A percentile compares a stretch with the other conserved stretches of the same genome.
phyloP scores from a whole-genome alignment of 2,329 filamentous ascomycete genomes.

The Penicillium psychrosexuale region DNA sequence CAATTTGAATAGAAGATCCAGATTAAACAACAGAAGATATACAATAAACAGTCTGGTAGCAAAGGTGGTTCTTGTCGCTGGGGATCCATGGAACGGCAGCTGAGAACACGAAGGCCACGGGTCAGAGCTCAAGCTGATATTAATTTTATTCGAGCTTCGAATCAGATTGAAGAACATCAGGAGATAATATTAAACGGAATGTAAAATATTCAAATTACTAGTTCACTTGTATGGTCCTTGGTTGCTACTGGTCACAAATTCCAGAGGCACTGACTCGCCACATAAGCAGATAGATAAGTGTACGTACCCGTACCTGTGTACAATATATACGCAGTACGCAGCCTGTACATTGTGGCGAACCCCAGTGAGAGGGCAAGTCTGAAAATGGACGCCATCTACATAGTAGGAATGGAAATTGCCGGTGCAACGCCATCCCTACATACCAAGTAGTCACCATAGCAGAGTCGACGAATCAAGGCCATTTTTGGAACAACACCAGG shows the following conservation, averaged over 20 bases:
- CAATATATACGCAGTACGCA: too few species aligned
- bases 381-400: not conserved
- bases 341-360: not conserved
- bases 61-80: conserved; percentile 13
- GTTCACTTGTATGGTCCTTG: not conserved
- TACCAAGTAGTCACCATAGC: conserved; percentile 25
- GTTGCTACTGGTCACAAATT: not conserved
- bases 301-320: not conserved
- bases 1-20: conserved; percentile 1
- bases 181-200: not conserved
- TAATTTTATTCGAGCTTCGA: not conserved
- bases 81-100: conserved; percentile 12
- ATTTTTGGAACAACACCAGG: not conserved
- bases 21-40: not conserved
- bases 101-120: not conserved
- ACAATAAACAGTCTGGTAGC: not conserved
- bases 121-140: not conserved
- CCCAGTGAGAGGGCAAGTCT: not conserved
- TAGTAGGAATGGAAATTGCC: conserved; percentile 26
- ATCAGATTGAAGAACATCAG: not conserved
- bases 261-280: not conserved
- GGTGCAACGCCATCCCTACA: conserved; percentile 29
- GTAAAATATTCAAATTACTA: not conserved
- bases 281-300: not conserved
- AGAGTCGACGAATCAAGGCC: conserved; percentile 18